Percentiles rank a stretch among this genome's conserved stretches.
Conservation (phyloP, 2,329 filamentous ascomycete genomes). For the Phyllachora maydis region DNA sequence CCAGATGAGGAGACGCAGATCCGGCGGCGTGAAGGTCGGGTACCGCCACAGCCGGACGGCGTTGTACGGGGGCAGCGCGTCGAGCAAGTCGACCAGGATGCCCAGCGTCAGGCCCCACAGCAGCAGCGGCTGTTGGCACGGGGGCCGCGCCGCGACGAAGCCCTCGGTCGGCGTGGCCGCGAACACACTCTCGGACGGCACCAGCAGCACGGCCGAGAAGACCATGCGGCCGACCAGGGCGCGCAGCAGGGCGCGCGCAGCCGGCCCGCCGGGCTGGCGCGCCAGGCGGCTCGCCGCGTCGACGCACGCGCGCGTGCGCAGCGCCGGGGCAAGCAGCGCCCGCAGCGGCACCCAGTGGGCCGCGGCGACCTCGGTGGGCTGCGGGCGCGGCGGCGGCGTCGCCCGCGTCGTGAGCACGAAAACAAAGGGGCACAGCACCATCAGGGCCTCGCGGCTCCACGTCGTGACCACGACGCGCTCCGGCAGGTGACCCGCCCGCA, state of each 20-base stretch:
- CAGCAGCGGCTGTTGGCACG: slow-evolving; percentile 1
- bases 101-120: slow-evolving; percentile 1
- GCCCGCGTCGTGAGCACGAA: background rate
- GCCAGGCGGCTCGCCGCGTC: slow-evolving; percentile 1
- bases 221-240: slow-evolving; percentile 1
- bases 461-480: slow-evolving; percentile 1
- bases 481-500: background rate
- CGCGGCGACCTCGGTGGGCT: slow-evolving; percentile 1
- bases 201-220: background rate
- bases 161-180: background rate
- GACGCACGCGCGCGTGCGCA: slow-evolving; percentile 1
- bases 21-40: slow-evolving; percentile 1
- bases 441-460: background rate
- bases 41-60: slow-evolving; percentile 1
- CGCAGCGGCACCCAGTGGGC: slow-evolving; percentile 1
- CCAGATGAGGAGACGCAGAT: background rate
- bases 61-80: slow-evolving; percentile 1
- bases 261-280: background rate
- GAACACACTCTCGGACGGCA: slow-evolving; percentile 1
- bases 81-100: slow-evolving; percentile 1
- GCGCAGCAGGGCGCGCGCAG: background rate
- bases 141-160: background rate
- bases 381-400: background rate
- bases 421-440: slow-evolving; percentile 1
- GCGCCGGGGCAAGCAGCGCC: background rate